phyloP scores from a whole-genome alignment of 441 rosid genomes.

The Populus hybrid region DNA sequence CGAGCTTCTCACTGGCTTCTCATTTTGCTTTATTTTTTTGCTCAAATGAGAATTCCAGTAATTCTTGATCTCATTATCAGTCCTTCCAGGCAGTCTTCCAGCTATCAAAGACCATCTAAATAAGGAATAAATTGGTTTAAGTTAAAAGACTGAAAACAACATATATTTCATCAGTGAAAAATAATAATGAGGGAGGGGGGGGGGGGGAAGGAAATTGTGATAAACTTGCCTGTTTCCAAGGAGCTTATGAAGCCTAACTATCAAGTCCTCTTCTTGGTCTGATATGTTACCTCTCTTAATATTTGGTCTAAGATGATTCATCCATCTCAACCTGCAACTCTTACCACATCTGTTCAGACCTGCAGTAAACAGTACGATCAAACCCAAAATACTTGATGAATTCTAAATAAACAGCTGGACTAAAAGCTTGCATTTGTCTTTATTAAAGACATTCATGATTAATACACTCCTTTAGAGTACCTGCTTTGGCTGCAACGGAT shows the following conservation, averaged over 20 bases:
- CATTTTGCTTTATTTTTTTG: conserved; percentile 50
- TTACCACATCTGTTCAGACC: conserved; percentile 62
- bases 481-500: conserved; percentile 51
- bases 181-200: neutral
- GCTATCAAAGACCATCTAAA: conserved; percentile 74
- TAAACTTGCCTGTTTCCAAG: conserved; percentile 53
- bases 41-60: conserved; percentile 84
- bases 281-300: conserved; percentile 73
- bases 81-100: conserved; percentile 69
- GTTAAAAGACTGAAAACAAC: neutral
- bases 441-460: neutral
- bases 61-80: conserved; percentile 72
- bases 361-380: conserved; percentile 20
- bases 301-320: conserved; percentile 73
- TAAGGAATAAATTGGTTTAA: neutral
- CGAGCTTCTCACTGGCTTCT: conserved; percentile 30
- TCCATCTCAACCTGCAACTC: conserved; percentile 73
- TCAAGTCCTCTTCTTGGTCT: conserved; percentile 69
- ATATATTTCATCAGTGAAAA: neutral
- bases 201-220: neutral
- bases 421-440: neutral
- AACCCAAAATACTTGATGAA: neutral
- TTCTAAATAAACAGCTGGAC: neutral
- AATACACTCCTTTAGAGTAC: conserved; percentile 16
- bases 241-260: conserved; percentile 65